Base-by-base conservation (phyloP, 495 filamentous ascomycete species). In the Annulohypoxylon maeteangense region DNA sequence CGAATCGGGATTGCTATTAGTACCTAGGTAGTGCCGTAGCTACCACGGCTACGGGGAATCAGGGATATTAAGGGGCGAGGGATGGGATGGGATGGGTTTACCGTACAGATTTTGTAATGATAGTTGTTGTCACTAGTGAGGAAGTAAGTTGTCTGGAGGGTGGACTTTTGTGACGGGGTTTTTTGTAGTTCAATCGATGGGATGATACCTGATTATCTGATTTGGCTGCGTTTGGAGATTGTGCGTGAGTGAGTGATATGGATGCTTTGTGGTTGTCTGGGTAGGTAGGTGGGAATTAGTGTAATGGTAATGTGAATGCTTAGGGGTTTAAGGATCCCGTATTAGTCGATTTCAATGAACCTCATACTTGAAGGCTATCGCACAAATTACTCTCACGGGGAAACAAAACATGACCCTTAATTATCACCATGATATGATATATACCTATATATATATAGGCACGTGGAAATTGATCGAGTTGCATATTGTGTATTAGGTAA, bases 81-180 rank as follows among this genome's bases (percentile, higher is more conserved):
- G 40, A 4, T 7, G 40, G 40, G 16, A 18, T 18, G 40, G 40
- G n/a, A 44, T 8, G 40, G 40, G 38, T 61, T 67, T 67, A 53
- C 38, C 32, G 61, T 70, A 70, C 67, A 14, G 53, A 64, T 70
- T 53, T 70, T 70, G 67, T 70, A 70, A 70, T 70, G 44, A 64
- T 70, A 69, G 66, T 63, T 20, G 27, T 40, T 40, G 29, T 54
- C 14, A n/a, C 23, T 8, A n/a, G n/a, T n/a, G n/a, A n/a, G n/a
- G n/a, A n/a, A n/a, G n/a, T n/a, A 44, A 44, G 40, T 44, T 44
- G n/a, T 18, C n/a, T 11, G 40, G 4, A 16, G 40, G 2, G 40
- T 29, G 57, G 57, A 51, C 59, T 32, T n/a, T n/a, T 12, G 51
- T 16, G 53, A 53, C 59, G 47, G 45, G 23, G 18, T 12, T 63